phyloP scores from a whole-genome alignment of 768 basidiomycete genomes.

The Asterophora parasitica region DNA sequence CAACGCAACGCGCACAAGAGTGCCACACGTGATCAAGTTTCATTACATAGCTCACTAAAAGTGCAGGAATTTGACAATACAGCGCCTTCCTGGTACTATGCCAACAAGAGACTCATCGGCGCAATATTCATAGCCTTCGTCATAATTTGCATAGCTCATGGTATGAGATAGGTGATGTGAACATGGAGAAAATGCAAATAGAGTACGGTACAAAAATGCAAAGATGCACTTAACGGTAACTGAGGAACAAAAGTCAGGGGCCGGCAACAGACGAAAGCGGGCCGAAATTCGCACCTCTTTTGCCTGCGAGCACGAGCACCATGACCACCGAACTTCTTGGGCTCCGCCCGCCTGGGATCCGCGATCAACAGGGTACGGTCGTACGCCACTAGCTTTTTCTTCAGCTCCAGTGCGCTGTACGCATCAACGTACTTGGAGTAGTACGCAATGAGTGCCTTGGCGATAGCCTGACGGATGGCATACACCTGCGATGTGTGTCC shows the following conservation, averaged over 20 bases:
- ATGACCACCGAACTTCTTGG: conserved; percentile 98
- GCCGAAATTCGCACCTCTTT: conserved; percentile 65
- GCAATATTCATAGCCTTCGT: conserved; percentile 4
- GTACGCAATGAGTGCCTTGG: conserved; percentile 96
- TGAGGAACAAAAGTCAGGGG: conserved; percentile 25
- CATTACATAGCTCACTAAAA: no score
- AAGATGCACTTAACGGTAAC: conserved; percentile 63
- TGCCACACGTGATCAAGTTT: conserved; percentile 2
- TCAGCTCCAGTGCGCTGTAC: conserved; percentile 93
- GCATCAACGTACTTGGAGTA: conserved; percentile 99
- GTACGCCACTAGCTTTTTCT: conserved; percentile 96
- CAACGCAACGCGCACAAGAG: neutral
- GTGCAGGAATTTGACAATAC: no score
- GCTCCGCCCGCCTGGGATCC: conserved; percentile 96
- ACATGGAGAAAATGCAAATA: conserved; percentile 38
- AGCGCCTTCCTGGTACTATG: no score
- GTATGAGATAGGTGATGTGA: conserved; percentile 31
- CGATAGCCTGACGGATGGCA: conserved; percentile 98
- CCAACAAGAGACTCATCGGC: no score
- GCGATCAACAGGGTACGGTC: conserved; percentile 89
- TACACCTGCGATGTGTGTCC: conserved; percentile 99
- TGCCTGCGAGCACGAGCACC: conserved; percentile 98
- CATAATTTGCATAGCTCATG: conserved; percentile 31
- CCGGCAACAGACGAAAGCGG: neutral
- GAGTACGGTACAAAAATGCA: conserved; percentile 27